Base-by-base conservation (phyloP, 1,284 basidiomycete genomes). In the Puccinia triticina region DNA sequence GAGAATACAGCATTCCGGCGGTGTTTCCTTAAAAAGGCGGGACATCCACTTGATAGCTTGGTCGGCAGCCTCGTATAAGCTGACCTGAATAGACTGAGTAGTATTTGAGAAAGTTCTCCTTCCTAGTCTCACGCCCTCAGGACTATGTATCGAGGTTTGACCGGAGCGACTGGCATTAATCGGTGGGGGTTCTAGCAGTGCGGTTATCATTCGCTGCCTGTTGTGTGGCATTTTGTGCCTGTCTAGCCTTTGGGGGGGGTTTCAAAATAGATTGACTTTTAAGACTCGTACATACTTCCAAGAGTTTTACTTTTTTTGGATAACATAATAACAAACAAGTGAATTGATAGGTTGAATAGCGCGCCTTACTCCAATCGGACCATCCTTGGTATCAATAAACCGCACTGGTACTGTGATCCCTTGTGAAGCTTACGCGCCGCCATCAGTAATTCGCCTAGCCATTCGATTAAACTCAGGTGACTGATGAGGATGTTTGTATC, bases 401-500 rank as follows among this genome's bases (percentile, higher is more conserved):
- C 74, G 59, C 74, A 76, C 26, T 40, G 53, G 37, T 57, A 40
- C 4, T 43, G 40, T 16, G 37, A 59, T 76, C 55, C 55, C 26
- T 21, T 55, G 40, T 40, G 74, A 12, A 61, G 59, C 59, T 61
- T 57, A 40, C 74, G 74, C 14, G 74, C 74, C 18, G 74, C 74
- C 11, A 76, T 61, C 18, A 76, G 53, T 18, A 76, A 43, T 43
- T 76, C 74, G 59, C 53, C 74, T 43, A 76, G 34, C 55, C 53
- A 76, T 76, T 76, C 74, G 12, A 76, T 59, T 50, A 76, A 43
- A 26, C 74, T 76, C 18, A 76, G 53, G 57, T 61, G 74, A 61
- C 50, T 26, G 32, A 76, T 76, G 59, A 76, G 74, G 59, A 76
- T 76, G 55, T 76, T 76, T 55, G 74, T 76, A 61, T 76, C 74